Percentiles rank a stretch among this genome's conserved stretches.
Evolutionary conservation across 306 rosid genomes (phyloP).

Genomic region (Canavalia gladiata): DNA sequence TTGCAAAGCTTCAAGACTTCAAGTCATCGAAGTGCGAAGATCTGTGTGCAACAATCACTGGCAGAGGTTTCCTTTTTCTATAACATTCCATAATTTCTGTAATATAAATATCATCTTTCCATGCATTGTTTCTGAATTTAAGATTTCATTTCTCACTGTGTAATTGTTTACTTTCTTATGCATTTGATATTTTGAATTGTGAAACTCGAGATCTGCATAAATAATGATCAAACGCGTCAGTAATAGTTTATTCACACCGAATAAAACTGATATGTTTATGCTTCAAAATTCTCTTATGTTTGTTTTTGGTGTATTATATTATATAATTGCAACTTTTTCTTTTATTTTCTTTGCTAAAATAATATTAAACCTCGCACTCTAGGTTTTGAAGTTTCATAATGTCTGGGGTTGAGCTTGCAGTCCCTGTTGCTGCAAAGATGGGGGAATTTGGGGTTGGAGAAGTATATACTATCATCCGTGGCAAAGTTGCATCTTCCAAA

Average conservation of each 20-base stretch:
- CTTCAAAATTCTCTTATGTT: neutral
- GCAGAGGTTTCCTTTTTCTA: neutral
- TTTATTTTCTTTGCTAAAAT: neutral
- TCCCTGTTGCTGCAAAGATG: neutral
- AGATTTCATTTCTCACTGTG: neutral
- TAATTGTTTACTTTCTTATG: neutral
- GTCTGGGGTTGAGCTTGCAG: constrained; percentile 17
- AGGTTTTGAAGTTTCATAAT: constrained; percentile 17
- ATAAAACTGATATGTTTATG: neutral
- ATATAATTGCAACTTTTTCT: neutral
- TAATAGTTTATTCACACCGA: neutral
- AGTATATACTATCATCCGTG: neutral
- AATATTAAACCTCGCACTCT: too few relatives aligned
- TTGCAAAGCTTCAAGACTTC: neutral
- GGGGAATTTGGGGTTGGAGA: neutral
- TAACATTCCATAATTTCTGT: neutral
- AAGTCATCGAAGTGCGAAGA: neutral
- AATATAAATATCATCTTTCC: neutral
- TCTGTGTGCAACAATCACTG: neutral
- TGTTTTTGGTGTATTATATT: neutral
- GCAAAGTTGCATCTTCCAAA: constrained; percentile 22
- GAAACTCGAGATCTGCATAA: neutral
- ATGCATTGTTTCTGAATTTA: neutral
- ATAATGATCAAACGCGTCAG: neutral
- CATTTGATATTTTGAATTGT: too few relatives aligned